phyloP scores from a whole-genome alignment of 2,329 filamentous ascomycete genomes.

The Ophiostoma pallidulum region DNA sequence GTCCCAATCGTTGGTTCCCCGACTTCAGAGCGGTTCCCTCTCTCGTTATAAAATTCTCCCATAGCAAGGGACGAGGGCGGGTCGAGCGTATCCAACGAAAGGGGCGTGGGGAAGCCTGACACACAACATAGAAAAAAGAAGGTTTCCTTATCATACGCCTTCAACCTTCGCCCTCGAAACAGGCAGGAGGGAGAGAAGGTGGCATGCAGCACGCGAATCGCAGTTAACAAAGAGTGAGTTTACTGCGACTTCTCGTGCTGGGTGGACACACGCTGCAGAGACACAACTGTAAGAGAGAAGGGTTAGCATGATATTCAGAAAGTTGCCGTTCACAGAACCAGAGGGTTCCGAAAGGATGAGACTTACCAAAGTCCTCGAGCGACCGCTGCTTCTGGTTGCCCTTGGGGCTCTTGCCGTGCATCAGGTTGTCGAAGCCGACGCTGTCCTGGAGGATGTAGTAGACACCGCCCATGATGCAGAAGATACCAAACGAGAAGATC shows the following conservation, averaged over 20 bases:
- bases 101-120: slow-evolving; percentile 8
- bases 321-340: no score
- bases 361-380: slow-evolving; percentile 81
- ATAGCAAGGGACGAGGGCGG: slow-evolving; percentile 22
- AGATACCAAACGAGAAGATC: slow-evolving; percentile 85
- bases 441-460: slow-evolving; percentile 79
- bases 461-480: slow-evolving; percentile 60
- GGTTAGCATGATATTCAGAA: no score
- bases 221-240: slow-evolving; percentile 16
- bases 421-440: slow-evolving; percentile 77
- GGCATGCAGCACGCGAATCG: not conserved
- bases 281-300: slow-evolving; percentile 54
- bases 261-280: slow-evolving; percentile 79
- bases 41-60: slow-evolving; percentile 11
- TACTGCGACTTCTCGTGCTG: slow-evolving; percentile 85
- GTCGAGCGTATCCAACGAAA: slow-evolving; percentile 23
- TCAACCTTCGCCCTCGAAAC: slow-evolving; percentile 15
- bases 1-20: no score
- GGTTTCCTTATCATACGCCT: slow-evolving; percentile 11
- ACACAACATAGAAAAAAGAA: slow-evolving; percentile 17
- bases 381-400: slow-evolving; percentile 74
- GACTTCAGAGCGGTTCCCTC: slow-evolving; percentile 16
- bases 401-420: slow-evolving; percentile 83
- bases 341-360: no score
- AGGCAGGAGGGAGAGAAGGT: no score